Conservation (phyloP, 805 yeast species). For the Teunomyces barrocoloradensis region DNA sequence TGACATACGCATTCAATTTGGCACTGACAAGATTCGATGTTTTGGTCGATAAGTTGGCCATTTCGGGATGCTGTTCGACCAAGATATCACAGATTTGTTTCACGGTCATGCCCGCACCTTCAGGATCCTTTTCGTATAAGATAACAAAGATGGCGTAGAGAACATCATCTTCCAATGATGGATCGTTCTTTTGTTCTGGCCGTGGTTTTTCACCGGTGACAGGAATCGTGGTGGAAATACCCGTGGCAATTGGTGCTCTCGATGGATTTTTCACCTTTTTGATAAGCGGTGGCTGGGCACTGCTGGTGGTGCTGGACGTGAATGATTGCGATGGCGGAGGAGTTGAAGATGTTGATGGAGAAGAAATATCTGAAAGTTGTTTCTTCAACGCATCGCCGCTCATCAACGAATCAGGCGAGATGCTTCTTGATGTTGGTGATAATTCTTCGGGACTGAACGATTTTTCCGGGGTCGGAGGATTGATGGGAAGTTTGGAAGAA, state of each 20-base stretch:
- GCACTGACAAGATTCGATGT: conserved; percentile 81
- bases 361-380: background rate
- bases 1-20: conserved; percentile 79
- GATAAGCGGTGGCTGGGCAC: conserved; percentile 4
- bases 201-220: conserved; percentile 69
- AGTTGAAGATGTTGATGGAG: conserved; percentile 4
- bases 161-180: conserved; percentile 71
- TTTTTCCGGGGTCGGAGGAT: conserved; percentile 23
- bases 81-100: conserved; percentile 80
- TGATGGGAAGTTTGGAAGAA: conserved; percentile 5
- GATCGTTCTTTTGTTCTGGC: conserved; percentile 61
- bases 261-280: conserved; percentile 37
- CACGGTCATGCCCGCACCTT: conserved; percentile 82
- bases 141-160: conserved; percentile 72
- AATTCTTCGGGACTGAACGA: conserved; percentile 28
- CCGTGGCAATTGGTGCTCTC: conserved; percentile 60
- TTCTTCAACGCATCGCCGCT: conserved; percentile 12
- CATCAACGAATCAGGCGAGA: conserved; percentile 45
- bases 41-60: conserved; percentile 77
- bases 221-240: conserved; percentile 76
- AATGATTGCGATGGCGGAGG: conserved; percentile 4
- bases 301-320: conserved; percentile 8
- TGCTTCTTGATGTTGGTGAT: conserved; percentile 38
- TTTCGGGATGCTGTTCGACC: conserved; percentile 73
- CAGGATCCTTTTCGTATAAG: conserved; percentile 63